Percentiles rank a stretch among this genome's conserved stretches.
These are phyloP conservation scores for Hypholoma fasciculare DNA, from an alignment of 768 basidiomycete species.

Conservation along the genomic window DNA sequence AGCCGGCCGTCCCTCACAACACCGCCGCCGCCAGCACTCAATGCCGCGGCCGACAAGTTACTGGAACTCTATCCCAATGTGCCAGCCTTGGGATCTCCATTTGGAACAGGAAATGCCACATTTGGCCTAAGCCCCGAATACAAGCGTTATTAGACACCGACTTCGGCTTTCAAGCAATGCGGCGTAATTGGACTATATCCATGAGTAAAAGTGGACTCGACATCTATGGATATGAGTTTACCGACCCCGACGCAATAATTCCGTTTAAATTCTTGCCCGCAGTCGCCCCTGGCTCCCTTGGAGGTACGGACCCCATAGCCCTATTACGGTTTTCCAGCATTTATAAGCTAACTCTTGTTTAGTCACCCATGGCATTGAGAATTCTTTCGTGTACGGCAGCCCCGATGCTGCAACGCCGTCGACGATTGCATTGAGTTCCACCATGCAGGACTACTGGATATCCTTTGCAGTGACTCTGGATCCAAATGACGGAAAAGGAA, in stretches of 20 bases:
- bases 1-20: slow-evolving; percentile 22
- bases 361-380: slow-evolving; percentile 30
- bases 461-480: slow-evolving; percentile 33
- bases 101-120: slow-evolving; percentile 38
- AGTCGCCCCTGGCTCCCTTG: slow-evolving; percentile 15
- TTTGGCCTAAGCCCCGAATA: slow-evolving; percentile 32
- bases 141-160: slow-evolving; percentile 31
- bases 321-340: neutral
- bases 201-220: slow-evolving; percentile 22
- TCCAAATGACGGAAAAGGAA: slow-evolving; percentile 34
- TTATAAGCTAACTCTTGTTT: neutral
- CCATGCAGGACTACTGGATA: slow-evolving; percentile 40
- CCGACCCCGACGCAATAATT: slow-evolving; percentile 20
- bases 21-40: slow-evolving; percentile 7
- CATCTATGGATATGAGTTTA: slow-evolving; percentile 39
- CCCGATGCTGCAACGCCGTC: slow-evolving; percentile 17
- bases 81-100: slow-evolving; percentile 42
- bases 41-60: slow-evolving; percentile 18
- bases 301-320: slow-evolving; percentile 19
- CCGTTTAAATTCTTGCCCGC: slow-evolving; percentile 15
- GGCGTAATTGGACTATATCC: slow-evolving; percentile 6
- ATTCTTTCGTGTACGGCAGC: slow-evolving; percentile 29
- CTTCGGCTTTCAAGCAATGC: slow-evolving; percentile 13
- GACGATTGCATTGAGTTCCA: slow-evolving; percentile 15
- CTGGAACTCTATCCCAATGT: slow-evolving; percentile 37